A percentile compares a stretch with the other conserved stretches of the same genome.
Conservation (phyloP, 768 basidiomycete genomes). For the Chalciporus chontae region DNA sequence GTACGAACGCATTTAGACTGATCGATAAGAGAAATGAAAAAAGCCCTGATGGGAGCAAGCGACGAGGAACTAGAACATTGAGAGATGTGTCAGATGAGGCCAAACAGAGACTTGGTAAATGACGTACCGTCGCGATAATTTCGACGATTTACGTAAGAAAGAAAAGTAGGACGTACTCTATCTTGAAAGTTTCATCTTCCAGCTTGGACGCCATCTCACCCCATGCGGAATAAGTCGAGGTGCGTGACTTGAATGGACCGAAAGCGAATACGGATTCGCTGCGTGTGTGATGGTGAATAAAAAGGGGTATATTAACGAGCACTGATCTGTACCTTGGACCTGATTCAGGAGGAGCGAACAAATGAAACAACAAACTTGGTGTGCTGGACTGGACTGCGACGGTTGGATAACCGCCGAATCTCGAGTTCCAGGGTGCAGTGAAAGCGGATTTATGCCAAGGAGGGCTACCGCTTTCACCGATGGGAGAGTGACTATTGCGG, state of each 20-base stretch:
- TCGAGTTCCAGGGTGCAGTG: conserved; percentile 28
- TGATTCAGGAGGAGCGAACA: conserved; percentile 73
- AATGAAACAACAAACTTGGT: conserved; percentile 62
- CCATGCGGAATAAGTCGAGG: conserved; percentile 64
- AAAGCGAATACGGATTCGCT: conserved; percentile 39
- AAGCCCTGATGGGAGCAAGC: conserved; percentile 13
- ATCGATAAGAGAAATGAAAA: conserved; percentile 30
- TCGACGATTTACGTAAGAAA: conserved; percentile 29
- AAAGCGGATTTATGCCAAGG: conserved; percentile 29
- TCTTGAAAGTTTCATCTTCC: conserved; percentile 68
- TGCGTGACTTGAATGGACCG: conserved; percentile 30
- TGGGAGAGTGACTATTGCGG: conserved; percentile 28
- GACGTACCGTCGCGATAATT: conserved; percentile 23
- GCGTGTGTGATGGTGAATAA: conserved; percentile 13
- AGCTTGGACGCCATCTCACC: conserved; percentile 71
- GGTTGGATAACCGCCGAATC: conserved; percentile 38
- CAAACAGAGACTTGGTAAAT: conserved; percentile 15
- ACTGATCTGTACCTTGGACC: conserved; percentile 34
- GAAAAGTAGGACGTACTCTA: conserved; percentile 66
- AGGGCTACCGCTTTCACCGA: conserved; percentile 21
- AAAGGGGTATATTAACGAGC: conserved; percentile 13
- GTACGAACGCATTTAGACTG: conserved; percentile 7
- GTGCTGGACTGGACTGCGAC: conserved; percentile 60
- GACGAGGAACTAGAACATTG: conserved; percentile 12
- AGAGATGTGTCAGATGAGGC: conserved; percentile 20